These are phyloP conservation scores for Xylariales sp. DNA, from an alignment of 2,329 filamentous ascomycete species.

Conservation along the genomic window DNA sequence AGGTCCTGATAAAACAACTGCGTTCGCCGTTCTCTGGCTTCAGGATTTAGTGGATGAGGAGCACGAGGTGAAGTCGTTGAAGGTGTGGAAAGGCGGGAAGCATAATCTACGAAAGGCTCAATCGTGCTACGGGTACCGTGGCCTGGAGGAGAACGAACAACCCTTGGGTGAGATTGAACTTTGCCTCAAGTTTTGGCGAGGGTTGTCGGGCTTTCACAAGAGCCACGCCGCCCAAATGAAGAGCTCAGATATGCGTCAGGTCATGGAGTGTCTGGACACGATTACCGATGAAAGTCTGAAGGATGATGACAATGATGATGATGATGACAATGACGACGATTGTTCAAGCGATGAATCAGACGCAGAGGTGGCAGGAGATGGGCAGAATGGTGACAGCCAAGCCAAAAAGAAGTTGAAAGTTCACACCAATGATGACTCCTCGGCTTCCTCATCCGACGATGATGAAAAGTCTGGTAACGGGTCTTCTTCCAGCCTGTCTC, in stretches of 20 bases:
- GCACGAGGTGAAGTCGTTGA: constrained; percentile 50
- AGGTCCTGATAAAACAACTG: constrained; percentile 50
- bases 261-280: constrained; percentile 61
- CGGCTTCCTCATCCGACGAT: constrained; percentile 19
- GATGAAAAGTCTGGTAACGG: constrained; percentile 25
- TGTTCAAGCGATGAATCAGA: constrained; percentile 13
- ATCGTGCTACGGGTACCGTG: constrained; percentile 28
- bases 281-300: constrained; percentile 51
- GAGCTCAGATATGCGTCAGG: constrained; percentile 49
- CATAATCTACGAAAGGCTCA: constrained; percentile 32
- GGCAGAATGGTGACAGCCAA: constrained; percentile 10
- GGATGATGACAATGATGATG: constrained; percentile 14
- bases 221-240: constrained; percentile 44
- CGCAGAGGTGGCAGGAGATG: neutral
- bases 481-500: constrained; percentile 15
- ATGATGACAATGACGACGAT: constrained; percentile 12
- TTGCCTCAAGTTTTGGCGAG: constrained; percentile 55
- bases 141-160: constrained; percentile 49
- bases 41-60: constrained; percentile 67
- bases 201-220: constrained; percentile 56
- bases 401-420: constrained; percentile 23
- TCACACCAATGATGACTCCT: constrained; percentile 28
- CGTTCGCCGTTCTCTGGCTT: constrained; percentile 64
- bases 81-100: constrained; percentile 65
- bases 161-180: constrained; percentile 53